Base-by-base conservation (phyloP, 257 asterid genomes). In the Solanum rostratum region DNA sequence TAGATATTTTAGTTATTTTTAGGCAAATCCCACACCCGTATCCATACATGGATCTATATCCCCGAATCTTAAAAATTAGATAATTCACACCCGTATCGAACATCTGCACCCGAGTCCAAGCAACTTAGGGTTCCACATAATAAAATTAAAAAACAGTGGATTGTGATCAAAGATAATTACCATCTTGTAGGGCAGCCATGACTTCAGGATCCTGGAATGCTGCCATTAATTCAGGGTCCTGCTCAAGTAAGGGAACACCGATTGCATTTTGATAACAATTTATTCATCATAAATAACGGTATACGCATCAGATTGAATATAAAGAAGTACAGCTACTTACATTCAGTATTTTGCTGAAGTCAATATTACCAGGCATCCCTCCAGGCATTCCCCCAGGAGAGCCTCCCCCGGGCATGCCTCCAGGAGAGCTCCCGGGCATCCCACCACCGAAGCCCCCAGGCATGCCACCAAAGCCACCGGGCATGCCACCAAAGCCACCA, bases 151-250 rank as follows among this genome's bases (percentile, higher is more conserved):
- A 18, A 68, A 68, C 22, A n/a, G 37, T 3, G 24, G 7, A 33
- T 33, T 30, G 33, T 33, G 24, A 68, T 33, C 4, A 84, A 82
- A 52, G 60, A 78, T 68, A 79, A 29, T 1, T 93, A 97, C 99
- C 99, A 91, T 97, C 99, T 92, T 95, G 98, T 49, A 97, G 97
- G 86, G 99, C 99, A 83, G 96, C 97, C 99, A 97, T 94, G 80
- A 96, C 93, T 82, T 96, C 98, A 30, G 98, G 98, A 91, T 97
- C 99, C 86, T 90, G 90, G 90, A 97, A 95, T 45, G 99, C 97
- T 20, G 95, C 92, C 99, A 97, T 95, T 92, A 97, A 85, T 82
- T 97, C 99, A 81, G 98, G 99, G 87, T 97, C 99, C 99, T 97
- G 93, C 86, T 70, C 73, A 81, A 87, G 66, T 24, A 19, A 5